Evolutionary conservation across 1,284 basidiomycete genomes (phyloP), one percentile per base, ranked within the genome.

Genomic region (Malassezia restricta): DNA sequence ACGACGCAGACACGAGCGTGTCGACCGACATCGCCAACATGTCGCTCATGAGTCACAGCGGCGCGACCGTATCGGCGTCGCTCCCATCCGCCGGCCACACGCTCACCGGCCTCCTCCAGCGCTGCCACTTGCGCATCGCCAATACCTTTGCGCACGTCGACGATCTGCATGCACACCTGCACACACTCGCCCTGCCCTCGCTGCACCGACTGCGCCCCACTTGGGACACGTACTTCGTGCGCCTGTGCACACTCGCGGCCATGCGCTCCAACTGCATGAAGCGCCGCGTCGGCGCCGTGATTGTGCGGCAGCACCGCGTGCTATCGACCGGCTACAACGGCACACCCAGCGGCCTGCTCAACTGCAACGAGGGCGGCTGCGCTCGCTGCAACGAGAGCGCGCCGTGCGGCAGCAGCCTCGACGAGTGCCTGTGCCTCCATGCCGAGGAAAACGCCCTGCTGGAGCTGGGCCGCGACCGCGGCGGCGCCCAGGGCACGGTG

Each of bases 321-420:
- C 78, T 98, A 35, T 82, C 87, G n/a, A 95, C 94, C 1, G 94
- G 94, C 77, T 99, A 99, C 75, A 99, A 99, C 68, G 94, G 94
- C 3, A 98, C 94, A 0, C 87, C 94, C 8, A 80, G 88, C 8
- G 89, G 90, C 3, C 77, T 95, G 38, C 78, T 33, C 15, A 74
- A 74, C 44, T 74, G 73, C 55, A 68, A 66, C 50, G 64, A 73
- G 30, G 73, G 73, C 29, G 73, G 73, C 6, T 74, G 71, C 43
- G 47, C 51, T 5, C 54, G 71, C 6, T 65, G 68, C 50, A 71
- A 74, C 51, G 68, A 62, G 17, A 55, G 50, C 30, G 58, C 53
- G 15, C 61, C 56, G 17, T 76, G 78, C 11, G 78, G 79, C 3
- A 78, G 81, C 41, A 77, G 77, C n/a, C 74, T 83, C 5, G 79